Percentiles rank a stretch among this genome's conserved stretches.
These are phyloP conservation scores for Aspergillus heteromorphus DNA, from an alignment of 495 filamentous ascomycete genomes.

Conservation along the genomic window DNA sequence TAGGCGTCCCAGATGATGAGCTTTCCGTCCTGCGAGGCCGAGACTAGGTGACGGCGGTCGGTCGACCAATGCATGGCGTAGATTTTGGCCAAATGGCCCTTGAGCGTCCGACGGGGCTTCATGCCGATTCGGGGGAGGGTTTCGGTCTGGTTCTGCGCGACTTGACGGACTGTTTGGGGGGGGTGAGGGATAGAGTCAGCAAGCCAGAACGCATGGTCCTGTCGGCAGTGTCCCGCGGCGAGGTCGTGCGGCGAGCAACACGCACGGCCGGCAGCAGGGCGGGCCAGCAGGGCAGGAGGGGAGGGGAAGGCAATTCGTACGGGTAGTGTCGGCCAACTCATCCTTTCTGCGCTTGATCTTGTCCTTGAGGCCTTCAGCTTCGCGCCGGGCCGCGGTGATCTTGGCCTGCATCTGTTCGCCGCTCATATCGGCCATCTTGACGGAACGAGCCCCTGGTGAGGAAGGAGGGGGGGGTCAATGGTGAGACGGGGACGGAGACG, in stretches of 20 bases:
- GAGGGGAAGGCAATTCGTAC: conserved; percentile 53
- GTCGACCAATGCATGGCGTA: conserved; percentile 99
- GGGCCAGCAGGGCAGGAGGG: too few species aligned
- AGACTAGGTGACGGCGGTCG: conserved; percentile 94
- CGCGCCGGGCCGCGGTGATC: conserved; percentile 94
- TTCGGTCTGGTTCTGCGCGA: conserved; percentile 85
- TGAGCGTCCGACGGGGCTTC: conserved; percentile 91
- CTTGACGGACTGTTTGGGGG: conserved; percentile 75
- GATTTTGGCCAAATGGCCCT: conserved; percentile 97
- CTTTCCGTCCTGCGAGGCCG: conserved; percentile 97
- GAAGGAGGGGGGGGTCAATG: conserved; percentile 17
- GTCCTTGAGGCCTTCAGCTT: conserved; percentile 96
- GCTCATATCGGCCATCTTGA: conserved; percentile 57
- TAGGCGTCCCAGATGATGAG: conserved; percentile 99
- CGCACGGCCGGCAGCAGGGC: too few species aligned
- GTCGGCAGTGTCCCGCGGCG: background rate
- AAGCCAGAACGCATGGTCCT: conserved; percentile 9
- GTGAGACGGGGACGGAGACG: conserved; percentile 2
- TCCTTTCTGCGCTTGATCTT: conserved; percentile 99
- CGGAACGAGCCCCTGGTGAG: conserved; percentile 23
- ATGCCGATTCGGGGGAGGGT: conserved; percentile 86
- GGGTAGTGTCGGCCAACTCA: conserved; percentile 93
- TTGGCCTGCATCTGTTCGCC: conserved; percentile 75
- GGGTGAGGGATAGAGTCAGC: conserved; percentile 12
- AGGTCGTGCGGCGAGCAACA: background rate